These are phyloP conservation scores for Fraxinus pennsylvanica DNA, from an alignment of 257 asterid genomes.

Conservation along the genomic window DNA sequence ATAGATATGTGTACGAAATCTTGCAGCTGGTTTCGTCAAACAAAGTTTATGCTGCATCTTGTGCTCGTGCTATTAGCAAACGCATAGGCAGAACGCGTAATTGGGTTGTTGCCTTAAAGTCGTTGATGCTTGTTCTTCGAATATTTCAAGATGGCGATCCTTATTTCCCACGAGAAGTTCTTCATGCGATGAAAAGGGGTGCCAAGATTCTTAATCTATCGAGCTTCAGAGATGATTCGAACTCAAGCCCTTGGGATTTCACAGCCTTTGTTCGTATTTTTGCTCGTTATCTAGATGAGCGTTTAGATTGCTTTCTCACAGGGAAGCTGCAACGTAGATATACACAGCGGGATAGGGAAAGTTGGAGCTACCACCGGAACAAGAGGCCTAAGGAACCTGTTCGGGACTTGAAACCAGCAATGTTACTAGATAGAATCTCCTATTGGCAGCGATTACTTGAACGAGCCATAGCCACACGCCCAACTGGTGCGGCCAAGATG, in stretches of 20 bases:
- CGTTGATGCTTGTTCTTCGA: conserved; percentile 71
- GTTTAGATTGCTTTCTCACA: conserved; percentile 74
- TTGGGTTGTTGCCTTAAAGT: conserved; percentile 81
- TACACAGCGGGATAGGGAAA: conserved; percentile 27
- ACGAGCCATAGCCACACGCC: conserved; percentile 73
- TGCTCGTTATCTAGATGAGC: conserved; percentile 76
- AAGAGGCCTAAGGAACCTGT: conserved; percentile 47
- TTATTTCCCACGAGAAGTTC: conserved; percentile 85
- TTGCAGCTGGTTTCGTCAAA: conserved; percentile 64
- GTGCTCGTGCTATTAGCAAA: conserved; percentile 77
- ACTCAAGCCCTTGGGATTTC: conserved; percentile 86
- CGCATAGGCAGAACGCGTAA: conserved; percentile 87
- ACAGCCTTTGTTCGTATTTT: conserved; percentile 76
- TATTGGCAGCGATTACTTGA: conserved; percentile 77
- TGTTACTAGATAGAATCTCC: conserved; percentile 68
- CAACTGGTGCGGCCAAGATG: conserved; percentile 62
- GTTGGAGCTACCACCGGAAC: conserved; percentile 24
- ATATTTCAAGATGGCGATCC: conserved; percentile 91
- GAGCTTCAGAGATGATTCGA: conserved; percentile 72
- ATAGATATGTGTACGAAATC: conserved; percentile 53
- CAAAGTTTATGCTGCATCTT: conserved; percentile 66
- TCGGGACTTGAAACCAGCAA: conserved; percentile 71
- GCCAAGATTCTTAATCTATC: conserved; percentile 74
- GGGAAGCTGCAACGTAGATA: conserved; percentile 70
- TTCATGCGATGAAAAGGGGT: conserved; percentile 82